Percentiles rank a stretch among this genome's conserved stretches.
Evolutionary conservation across 768 basidiomycete species (phyloP).

Genomic region (Phaffia australis): DNA sequence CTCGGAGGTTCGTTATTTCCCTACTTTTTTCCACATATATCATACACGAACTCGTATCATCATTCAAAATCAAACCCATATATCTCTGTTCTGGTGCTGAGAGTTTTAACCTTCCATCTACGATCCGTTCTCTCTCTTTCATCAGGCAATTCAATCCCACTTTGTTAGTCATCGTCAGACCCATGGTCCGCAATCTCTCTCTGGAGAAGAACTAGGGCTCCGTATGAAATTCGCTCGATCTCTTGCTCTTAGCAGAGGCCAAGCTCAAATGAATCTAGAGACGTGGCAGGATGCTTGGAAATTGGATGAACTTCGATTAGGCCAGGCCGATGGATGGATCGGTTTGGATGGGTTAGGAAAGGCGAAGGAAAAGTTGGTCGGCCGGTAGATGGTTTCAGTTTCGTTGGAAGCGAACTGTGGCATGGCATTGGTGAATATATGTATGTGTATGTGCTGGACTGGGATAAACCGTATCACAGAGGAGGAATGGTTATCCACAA

Average conservation of each 20-base stretch:
- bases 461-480: no score
- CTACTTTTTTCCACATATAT: no score
- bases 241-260: constrained; percentile 29
- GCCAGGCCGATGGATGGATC: not conserved
- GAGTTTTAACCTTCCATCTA: no score
- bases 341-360: no score
- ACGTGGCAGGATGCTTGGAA: constrained; percentile 29
- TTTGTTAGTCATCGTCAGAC: constrained; percentile 30
- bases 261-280: constrained; percentile 21
- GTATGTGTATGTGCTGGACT: no score
- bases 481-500: no score
- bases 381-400: not conserved
- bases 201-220: constrained; percentile 31
- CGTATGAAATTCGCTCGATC: constrained; percentile 32
- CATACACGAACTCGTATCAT: no score
- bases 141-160: constrained; percentile 32
- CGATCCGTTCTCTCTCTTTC: not conserved
- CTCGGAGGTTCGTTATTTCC: constrained; percentile 27
- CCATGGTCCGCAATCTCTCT: constrained; percentile 15
- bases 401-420: no score
- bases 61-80: no score
- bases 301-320: constrained; percentile 28
- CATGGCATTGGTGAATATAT: no score
- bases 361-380: constrained; percentile 6
- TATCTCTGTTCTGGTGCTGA: no score